phyloP scores from a whole-genome alignment of 345 rosid species.

The Brassica incana region DNA sequence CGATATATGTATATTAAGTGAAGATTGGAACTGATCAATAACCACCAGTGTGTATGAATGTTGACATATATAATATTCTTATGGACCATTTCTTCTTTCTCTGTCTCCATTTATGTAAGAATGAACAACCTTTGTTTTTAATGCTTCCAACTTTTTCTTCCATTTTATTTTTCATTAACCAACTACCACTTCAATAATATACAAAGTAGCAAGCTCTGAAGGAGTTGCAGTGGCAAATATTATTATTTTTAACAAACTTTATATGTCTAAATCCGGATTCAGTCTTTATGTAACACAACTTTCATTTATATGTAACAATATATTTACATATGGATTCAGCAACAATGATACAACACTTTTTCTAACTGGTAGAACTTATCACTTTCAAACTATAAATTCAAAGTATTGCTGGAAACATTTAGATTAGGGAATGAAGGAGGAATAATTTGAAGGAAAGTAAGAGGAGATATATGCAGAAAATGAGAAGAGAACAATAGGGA shows the following conservation, averaged over 20 bases:
- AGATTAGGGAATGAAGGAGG: constrained; percentile 18
- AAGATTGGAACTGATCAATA: constrained; percentile 8
- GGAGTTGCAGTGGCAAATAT: neutral
- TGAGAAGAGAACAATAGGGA: neutral
- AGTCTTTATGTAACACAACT: neutral
- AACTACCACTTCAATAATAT: constrained; percentile 11
- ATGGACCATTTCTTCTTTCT: constrained; percentile 33
- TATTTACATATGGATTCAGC: neutral
- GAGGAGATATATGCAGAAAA: constrained; percentile 18
- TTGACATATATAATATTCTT: constrained; percentile 26
- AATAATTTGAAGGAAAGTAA: constrained; percentile 24
- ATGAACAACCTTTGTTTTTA: constrained; percentile 33
- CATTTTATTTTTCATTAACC: neutral
- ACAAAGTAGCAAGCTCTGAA: neutral
- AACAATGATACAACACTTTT: neutral
- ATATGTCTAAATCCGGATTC: neutral
- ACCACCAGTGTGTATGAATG: neutral
- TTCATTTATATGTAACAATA: neutral
- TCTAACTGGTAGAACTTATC: constrained; percentile 2
- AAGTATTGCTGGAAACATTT: neutral
- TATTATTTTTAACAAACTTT: neutral
- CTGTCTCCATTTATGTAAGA: constrained; percentile 26
- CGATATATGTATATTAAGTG: neutral
- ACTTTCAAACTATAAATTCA: neutral
- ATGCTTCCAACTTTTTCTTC: constrained; percentile 30